Evolutionary conservation across 1,284 basidiomycete species (phyloP).

Genomic region (Trichosporon ovoides): DNA sequence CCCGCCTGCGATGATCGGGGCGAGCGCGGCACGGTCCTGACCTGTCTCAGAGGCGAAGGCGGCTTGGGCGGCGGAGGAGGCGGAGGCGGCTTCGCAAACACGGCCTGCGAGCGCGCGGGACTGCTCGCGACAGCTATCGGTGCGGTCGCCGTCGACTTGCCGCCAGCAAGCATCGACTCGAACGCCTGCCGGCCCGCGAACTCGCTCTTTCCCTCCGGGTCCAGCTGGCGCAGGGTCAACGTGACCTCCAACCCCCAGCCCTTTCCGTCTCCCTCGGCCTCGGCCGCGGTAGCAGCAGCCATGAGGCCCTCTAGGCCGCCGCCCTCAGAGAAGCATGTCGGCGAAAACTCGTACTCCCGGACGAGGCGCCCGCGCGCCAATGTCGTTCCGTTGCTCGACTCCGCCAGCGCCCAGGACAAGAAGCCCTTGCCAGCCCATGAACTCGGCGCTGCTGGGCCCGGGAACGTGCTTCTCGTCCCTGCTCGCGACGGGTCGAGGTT

Average conservation of each 20-base stretch:
- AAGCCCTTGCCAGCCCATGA: slow-evolving; percentile 42
- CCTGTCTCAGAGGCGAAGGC: slow-evolving; percentile 10
- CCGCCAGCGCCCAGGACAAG: slow-evolving; percentile 39
- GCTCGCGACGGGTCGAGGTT: slow-evolving; percentile 34
- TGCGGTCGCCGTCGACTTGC: slow-evolving; percentile 16
- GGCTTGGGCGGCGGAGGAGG: slow-evolving; percentile 8
- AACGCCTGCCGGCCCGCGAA: slow-evolving; percentile 35
- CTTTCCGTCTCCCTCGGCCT: slow-evolving; percentile 32
- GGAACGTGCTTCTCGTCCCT: background rate
- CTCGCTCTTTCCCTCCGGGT: slow-evolving; percentile 36
- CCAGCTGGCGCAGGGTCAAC: slow-evolving; percentile 38
- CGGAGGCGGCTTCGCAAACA: slow-evolving; percentile 9
- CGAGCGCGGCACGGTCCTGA: background rate
- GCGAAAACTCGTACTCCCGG: slow-evolving; percentile 39
- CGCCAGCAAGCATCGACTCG: slow-evolving; percentile 32
- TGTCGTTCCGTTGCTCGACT: slow-evolving; percentile 28
- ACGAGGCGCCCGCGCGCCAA: slow-evolving; percentile 36
- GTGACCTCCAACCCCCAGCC: slow-evolving; percentile 45
- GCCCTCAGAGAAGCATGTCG: slow-evolving; percentile 26
- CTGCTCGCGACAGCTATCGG: slow-evolving; percentile 15
- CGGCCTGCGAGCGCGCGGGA: slow-evolving; percentile 3
- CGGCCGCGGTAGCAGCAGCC: slow-evolving; percentile 23
- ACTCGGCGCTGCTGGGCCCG: slow-evolving; percentile 3
- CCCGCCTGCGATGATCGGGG: too few species aligned
- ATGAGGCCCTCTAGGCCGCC: slow-evolving; percentile 43